Conservation (phyloP, 1,139 yeast genomes). For the Geotrichum siamense region DNA sequence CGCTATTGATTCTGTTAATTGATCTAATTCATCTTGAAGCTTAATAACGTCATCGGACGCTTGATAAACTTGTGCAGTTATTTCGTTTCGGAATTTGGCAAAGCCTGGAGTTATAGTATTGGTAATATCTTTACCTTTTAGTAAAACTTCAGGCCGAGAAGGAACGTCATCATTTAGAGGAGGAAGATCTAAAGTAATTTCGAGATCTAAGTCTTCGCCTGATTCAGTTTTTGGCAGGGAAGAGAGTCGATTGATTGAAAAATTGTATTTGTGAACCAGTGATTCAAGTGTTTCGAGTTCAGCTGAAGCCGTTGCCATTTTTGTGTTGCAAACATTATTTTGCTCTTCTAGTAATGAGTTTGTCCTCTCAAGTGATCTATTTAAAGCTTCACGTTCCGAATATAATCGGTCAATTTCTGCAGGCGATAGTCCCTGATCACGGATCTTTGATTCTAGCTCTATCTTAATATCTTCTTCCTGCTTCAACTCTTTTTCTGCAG, state of each 20-base stretch:
- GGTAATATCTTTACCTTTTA: constrained; percentile 33
- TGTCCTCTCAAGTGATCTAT: constrained; percentile 48
- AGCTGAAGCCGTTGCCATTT: constrained; percentile 44
- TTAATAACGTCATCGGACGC: constrained; percentile 54
- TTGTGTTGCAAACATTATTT: constrained; percentile 38
- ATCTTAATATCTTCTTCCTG: constrained; percentile 43
- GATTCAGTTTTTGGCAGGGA: constrained; percentile 27
- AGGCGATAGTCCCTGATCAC: constrained; percentile 52
- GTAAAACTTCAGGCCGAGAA: constrained; percentile 37
- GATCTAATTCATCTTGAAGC: constrained; percentile 55
- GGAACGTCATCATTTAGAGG: constrained; percentile 38
- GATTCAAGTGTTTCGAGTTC: constrained; percentile 47
- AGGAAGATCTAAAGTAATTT: constrained; percentile 32
- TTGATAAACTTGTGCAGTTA: constrained; percentile 44
- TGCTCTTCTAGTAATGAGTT: constrained; percentile 40
- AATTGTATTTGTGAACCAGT: constrained; percentile 50
- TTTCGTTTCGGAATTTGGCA: constrained; percentile 43
- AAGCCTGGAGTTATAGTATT: constrained; percentile 37
- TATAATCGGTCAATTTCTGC: constrained; percentile 57
- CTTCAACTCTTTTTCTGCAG: constrained; percentile 42
- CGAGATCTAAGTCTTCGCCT: constrained; percentile 27
- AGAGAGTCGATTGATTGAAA: constrained; percentile 45
- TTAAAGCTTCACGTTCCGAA: constrained; percentile 52
- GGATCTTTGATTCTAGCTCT: constrained; percentile 44
- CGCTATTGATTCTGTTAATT: constrained; percentile 45